A percentile compares a stretch with the other conserved stretches of the same genome.
Evolutionary conservation across 164 flowering plant species (phyloP).

Genomic region (Vitis rupestris): DNA sequence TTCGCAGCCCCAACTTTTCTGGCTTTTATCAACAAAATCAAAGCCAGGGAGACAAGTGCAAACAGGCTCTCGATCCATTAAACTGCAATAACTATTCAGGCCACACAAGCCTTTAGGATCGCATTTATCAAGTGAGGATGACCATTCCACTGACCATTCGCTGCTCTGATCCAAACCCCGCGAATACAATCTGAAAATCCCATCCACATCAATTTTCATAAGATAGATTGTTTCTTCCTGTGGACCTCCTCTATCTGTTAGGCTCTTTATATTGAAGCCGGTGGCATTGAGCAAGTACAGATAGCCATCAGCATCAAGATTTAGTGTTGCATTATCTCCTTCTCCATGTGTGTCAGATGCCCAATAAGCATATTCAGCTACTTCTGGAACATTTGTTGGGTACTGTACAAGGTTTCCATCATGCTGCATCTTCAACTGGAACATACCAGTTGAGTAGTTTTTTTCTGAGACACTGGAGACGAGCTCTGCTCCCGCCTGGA

Average conservation of each 20-base stretch:
- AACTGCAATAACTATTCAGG: constrained; percentile 17
- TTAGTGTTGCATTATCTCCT: constrained; percentile 17
- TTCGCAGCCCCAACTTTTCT: constrained; percentile 13
- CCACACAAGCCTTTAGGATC: constrained; percentile 23
- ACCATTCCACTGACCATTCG: constrained; percentile 8
- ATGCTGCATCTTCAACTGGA: constrained; percentile 23
- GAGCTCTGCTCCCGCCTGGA: constrained; percentile 8
- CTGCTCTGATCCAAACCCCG: not conserved
- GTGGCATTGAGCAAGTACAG: constrained; percentile 20
- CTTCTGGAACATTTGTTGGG: constrained; percentile 6
- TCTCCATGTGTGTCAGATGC: constrained; percentile 1
- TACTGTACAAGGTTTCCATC: constrained; percentile 29
- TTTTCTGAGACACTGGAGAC: constrained; percentile 14
- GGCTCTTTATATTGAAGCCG: not conserved
- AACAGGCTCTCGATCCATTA: not conserved
- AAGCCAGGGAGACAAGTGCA: constrained; percentile 29
- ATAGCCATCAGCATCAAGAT: constrained; percentile 20
- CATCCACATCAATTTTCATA: constrained; percentile 19
- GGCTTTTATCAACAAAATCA: not conserved
- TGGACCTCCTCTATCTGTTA: constrained; percentile 3
- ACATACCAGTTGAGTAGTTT: constrained; percentile 17
- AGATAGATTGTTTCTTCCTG: constrained; percentile 6
- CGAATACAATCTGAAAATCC: constrained; percentile 23
- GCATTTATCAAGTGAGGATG: constrained; percentile 6
- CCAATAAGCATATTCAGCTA: constrained; percentile 14